These are phyloP conservation scores for Dictyostelium citrinum DNA, from an alignment of 78 protist species.

Conservation along the genomic window DNA sequence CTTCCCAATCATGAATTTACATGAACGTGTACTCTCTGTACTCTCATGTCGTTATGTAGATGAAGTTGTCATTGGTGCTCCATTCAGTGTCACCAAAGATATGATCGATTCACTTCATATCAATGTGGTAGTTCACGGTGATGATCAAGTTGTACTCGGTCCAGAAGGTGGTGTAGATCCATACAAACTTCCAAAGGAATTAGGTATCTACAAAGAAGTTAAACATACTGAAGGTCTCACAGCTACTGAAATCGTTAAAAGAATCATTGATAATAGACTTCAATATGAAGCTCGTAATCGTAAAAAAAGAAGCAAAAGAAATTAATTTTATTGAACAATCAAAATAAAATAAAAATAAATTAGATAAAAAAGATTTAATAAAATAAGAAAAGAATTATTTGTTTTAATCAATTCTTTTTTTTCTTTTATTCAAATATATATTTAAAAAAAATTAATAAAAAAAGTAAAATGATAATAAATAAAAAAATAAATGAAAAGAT, in stretches of 20 bases:
- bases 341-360: not conserved
- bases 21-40: constrained; percentile 94
- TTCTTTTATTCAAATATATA: too few species aligned
- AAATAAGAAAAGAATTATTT: too few species aligned
- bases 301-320: constrained; percentile 81
- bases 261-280: constrained; percentile 76
- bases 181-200: constrained; percentile 65
- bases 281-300: constrained; percentile 80
- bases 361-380: not conserved
- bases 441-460: too few species aligned
- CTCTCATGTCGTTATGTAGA: constrained; percentile 92
- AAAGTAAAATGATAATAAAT: too few species aligned
- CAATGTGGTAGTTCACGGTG: constrained; percentile 88
- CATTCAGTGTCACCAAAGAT: constrained; percentile 83
- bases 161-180: constrained; percentile 58
- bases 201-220: constrained; percentile 77
- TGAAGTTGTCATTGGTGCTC: constrained; percentile 96
- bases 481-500: too few species aligned
- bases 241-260: constrained; percentile 52
- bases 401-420: too few species aligned
- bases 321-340: constrained; percentile 19
- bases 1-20: constrained; percentile 95
- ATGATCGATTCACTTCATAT: constrained; percentile 81
- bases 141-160: constrained; percentile 37
- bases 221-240: constrained; percentile 73